Conservation (phyloP, 768 basidiomycete species). For the Pulveroboletus ravenelii region DNA sequence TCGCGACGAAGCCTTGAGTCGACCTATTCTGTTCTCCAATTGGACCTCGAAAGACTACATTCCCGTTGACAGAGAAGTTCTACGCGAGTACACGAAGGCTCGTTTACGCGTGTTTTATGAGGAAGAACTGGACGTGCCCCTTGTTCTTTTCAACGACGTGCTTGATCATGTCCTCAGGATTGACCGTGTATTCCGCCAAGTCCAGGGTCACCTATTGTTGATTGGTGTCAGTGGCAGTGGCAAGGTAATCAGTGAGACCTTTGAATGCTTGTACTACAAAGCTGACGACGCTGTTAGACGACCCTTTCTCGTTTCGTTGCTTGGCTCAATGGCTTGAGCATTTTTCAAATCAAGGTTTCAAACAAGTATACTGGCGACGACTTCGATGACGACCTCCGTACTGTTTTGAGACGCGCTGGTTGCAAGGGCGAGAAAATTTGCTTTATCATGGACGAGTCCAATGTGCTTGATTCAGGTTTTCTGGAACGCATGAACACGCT, state of each 20-base stretch:
- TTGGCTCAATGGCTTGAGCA: conserved; percentile 99
- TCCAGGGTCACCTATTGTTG: conserved; percentile 92
- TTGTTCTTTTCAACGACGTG: conserved; percentile 98
- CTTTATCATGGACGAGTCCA: conserved; percentile 99
- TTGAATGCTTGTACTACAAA: conserved; percentile 1
- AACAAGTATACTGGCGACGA: conserved; percentile 99
- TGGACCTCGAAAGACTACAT: conserved; percentile 99
- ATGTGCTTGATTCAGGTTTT: conserved; percentile 98
- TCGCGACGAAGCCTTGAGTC: conserved; percentile 73
- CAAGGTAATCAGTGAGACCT: conserved; percentile 57
- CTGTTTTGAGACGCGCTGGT: conserved; percentile 89
- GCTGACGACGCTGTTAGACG: conserved; percentile 51
- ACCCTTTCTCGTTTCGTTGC: conserved; percentile 97
- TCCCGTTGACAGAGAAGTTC: conserved; percentile 86
- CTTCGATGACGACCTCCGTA: conserved; percentile 96
- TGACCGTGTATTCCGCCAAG: conserved; percentile 97
- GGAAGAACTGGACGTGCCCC: conserved; percentile 95
- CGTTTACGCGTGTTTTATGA: conserved; percentile 98
- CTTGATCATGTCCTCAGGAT: conserved; percentile 97
- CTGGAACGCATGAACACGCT: conserved; percentile 99
- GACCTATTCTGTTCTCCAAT: conserved; percentile 96
- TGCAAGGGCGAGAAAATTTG: conserved; percentile 99
- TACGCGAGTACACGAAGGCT: conserved; percentile 96
- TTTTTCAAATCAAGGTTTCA: conserved; percentile 99
- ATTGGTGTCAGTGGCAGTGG: conserved; percentile 99